Conservation (phyloP, 352 stramenopile genomes). For the Phytopythium chamaehyphon region DNA sequence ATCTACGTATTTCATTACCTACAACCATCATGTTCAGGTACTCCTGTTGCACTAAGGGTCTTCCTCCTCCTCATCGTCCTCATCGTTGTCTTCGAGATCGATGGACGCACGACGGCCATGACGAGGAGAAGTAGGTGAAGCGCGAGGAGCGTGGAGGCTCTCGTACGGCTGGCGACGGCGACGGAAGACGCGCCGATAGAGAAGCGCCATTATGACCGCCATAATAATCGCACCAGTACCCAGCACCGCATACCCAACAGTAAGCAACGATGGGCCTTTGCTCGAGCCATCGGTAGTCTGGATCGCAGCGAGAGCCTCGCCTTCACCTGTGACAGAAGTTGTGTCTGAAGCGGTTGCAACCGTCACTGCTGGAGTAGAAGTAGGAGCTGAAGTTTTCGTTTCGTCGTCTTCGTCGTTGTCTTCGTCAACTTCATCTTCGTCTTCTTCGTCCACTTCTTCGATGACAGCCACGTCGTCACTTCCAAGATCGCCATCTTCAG, state of each 20-base stretch:
- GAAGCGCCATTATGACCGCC: constrained; percentile 46
- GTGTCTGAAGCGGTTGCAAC: background rate
- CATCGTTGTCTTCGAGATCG: constrained; percentile 25
- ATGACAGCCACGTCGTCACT: constrained; percentile 12
- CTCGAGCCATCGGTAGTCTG: background rate
- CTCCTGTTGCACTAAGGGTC: constrained; percentile 3
- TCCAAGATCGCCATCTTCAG: constrained; percentile 8
- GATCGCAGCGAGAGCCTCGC: background rate
- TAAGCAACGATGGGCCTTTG: constrained; percentile 32
- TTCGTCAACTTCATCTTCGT: constrained; percentile 11
- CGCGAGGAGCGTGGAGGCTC: constrained; percentile 49
- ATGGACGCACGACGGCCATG: constrained; percentile 15
- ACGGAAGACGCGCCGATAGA: constrained; percentile 72
- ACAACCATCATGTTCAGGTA: too few relatives aligned
- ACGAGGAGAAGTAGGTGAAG: constrained; percentile 2
- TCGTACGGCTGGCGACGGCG: constrained; percentile 58
- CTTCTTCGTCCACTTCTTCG: constrained; percentile 17
- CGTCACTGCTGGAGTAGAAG: background rate
- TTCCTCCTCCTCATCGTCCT: constrained; percentile 34
- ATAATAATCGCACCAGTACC: constrained; percentile 59
- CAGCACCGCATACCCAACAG: constrained; percentile 64
- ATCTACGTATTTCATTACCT: background rate
- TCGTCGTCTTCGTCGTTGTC: constrained; percentile 18
- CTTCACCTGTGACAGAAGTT: background rate
- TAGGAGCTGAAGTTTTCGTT: constrained; percentile 4